These are phyloP conservation scores for Wallacemonas sp. DNA, from an alignment of 208 protist genomes.

Conservation along the genomic window DNA sequence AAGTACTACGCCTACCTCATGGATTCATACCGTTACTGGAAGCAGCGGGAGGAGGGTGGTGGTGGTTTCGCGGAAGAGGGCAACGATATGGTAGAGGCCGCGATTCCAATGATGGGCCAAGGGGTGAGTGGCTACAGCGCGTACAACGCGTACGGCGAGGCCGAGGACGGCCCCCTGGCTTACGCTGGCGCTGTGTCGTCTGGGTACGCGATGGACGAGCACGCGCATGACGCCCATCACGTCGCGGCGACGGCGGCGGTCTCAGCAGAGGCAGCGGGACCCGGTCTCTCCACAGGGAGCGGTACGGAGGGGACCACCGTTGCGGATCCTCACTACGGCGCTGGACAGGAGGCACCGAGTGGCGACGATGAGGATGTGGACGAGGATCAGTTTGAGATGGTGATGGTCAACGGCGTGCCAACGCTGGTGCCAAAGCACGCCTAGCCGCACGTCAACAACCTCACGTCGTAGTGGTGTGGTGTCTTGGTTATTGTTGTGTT, in stretches of 20 bases:
- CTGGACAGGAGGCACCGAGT: neutral
- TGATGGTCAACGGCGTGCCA: constrained; percentile 76
- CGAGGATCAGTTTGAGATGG: constrained; percentile 60
- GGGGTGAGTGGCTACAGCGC: neutral
- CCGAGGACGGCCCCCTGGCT: neutral
- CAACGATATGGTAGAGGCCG: neutral
- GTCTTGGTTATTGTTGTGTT: constrained; percentile 1
- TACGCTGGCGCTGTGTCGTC: neutral
- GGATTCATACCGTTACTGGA: constrained; percentile 63
- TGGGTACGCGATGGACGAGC: no score
- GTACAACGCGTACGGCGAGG: neutral
- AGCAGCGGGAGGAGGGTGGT: constrained; percentile 35
- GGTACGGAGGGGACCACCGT: neutral
- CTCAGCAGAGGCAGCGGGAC: no score
- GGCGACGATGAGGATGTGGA: constrained; percentile 35
- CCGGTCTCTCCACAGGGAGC: neutral
- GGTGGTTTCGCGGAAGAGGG: constrained; percentile 14
- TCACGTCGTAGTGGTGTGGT: neutral
- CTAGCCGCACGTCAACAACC: neutral
- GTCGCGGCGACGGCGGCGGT: no score
- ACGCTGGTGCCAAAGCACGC: constrained; percentile 28
- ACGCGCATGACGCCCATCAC: no score
- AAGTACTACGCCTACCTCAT: constrained; percentile 78
- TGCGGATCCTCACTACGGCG: neutral
- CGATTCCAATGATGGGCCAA: constrained; percentile 8